Base-by-base conservation (phyloP, 192 early-diverging fungal species). In the Coemansia sp. region DNA sequence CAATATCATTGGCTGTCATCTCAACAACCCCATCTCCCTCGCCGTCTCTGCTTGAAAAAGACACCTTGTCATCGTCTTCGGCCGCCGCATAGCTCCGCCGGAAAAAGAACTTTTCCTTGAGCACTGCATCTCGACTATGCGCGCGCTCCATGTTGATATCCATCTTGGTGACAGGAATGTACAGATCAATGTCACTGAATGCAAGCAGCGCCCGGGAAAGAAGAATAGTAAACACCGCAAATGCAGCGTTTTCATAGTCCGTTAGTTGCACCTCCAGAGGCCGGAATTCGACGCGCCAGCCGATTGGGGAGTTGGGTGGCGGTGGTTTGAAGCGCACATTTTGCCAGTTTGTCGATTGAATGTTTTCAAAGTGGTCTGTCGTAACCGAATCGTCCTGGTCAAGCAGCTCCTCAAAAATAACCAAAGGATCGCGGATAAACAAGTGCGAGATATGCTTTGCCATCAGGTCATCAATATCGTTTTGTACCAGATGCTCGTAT, bases 291-390 rank as follows among this genome's bases (percentile, higher is more conserved):
- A 99, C 95, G 50, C 97, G 87, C 97, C 97, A 99, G 13, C 97
- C 97, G 72, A 99, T 96, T 3, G 88, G 88, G 39, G 91, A 89
- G 61, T 89, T 88, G 12, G 94, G 95, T 40, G 96, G 92, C 12
- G 97, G 97, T 41, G 95, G 94, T 84, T 99, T 99, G 86, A 99
- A 99, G 9, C 97, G 90, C 89, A 97, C 92, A 15, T 95, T 96
- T 84, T 99, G 97, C 97, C 97, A 99, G 81, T 99, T 99, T 50
- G 97, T 99, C n/a, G 92, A 94, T 85, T 99, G 97, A 44, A 99
- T 87, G 79, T 99, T 99, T 81, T 99, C 97, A 87, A 99, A 99
- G 69, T 99, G 97, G 75, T 99, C 97, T 0, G 92, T 90, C 39
- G 86, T 90, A 11, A 84, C 76, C n/a, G 84, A 75, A 68, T 99